These are phyloP conservation scores for Neopestalotiopsis sp. DNA, from an alignment of 2,329 filamentous ascomycete genomes.

Conservation along the genomic window DNA sequence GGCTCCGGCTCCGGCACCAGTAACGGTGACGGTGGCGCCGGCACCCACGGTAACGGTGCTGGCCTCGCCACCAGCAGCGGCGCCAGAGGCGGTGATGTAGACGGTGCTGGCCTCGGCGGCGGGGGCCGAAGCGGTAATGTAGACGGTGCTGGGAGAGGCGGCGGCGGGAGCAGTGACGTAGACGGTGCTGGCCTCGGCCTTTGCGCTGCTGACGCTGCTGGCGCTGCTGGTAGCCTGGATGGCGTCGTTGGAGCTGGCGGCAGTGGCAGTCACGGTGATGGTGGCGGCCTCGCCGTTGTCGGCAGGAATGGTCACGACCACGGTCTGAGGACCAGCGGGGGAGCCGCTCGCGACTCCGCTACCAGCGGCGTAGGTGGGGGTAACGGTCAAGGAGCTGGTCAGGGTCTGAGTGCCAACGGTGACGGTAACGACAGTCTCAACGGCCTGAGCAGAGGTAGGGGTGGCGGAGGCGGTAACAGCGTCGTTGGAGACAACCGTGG, in stretches of 20 bases:
- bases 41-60: constrained; percentile 19
- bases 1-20: constrained; percentile 10
- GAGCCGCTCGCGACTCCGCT: constrained; percentile 8
- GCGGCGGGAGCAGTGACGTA: constrained; percentile 3
- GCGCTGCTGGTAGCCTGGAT: constrained; percentile 21
- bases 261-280: constrained; percentile 29
- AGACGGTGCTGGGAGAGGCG: constrained; percentile 4
- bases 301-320: constrained; percentile 20
- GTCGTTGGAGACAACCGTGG: constrained; percentile 18
- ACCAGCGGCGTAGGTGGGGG: constrained; percentile 13
- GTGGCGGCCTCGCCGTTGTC: constrained; percentile 18
- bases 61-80: constrained; percentile 23
- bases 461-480: constrained; percentile 10
- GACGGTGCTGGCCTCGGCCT: constrained; percentile 9
- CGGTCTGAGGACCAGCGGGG: constrained; percentile 11
- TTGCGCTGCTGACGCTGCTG: constrained; percentile 14
- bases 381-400: constrained; percentile 13
- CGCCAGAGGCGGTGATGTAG: constrained; percentile 19
- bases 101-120: constrained; percentile 23
- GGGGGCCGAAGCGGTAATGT: constrained; percentile 7
- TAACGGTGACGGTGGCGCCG: constrained; percentile 19
- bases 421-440: constrained; percentile 26
- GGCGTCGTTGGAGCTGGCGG: constrained; percentile 24
- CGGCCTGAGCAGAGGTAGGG: constrained; percentile 4
- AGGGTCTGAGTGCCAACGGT: constrained; percentile 14